phyloP scores from a whole-genome alignment of 2,329 filamentous ascomycete species.

The Diaporthe ilicicola region DNA sequence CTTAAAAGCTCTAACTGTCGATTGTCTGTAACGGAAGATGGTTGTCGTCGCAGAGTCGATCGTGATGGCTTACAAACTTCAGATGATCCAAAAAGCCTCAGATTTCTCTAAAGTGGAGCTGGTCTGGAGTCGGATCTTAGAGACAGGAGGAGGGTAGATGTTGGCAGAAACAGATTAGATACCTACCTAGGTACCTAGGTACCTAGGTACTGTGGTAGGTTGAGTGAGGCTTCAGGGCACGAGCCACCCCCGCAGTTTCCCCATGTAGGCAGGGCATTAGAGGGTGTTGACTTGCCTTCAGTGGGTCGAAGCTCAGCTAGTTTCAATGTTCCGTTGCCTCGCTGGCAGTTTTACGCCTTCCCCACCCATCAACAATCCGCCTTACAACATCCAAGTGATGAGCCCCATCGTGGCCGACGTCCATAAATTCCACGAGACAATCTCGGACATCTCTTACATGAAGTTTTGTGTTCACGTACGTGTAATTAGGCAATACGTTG shows the following conservation, averaged over 20 bases:
- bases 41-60: not conserved
- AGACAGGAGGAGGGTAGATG: not conserved
- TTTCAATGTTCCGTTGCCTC: not conserved
- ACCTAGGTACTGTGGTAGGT: too few species aligned
- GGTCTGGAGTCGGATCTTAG: not conserved
- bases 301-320: not conserved
- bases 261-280: conserved; percentile 1
- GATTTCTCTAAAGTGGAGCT: too few species aligned
- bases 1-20: too few species aligned
- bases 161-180: not conserved
- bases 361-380: not conserved
- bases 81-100: too few species aligned
- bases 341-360: not conserved
- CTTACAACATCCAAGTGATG: not conserved
- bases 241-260: not conserved
- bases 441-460: not conserved
- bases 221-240: not conserved
- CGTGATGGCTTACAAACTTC: too few species aligned
- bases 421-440: not conserved
- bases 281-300: not conserved
- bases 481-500: not conserved
- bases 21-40: too few species aligned
- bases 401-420: not conserved
- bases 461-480: not conserved
- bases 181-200: too few species aligned